A percentile compares a stretch with the other conserved stretches of the same genome.
phyloP scores from a whole-genome alignment of 345 rosid species.

The Populus alba region DNA sequence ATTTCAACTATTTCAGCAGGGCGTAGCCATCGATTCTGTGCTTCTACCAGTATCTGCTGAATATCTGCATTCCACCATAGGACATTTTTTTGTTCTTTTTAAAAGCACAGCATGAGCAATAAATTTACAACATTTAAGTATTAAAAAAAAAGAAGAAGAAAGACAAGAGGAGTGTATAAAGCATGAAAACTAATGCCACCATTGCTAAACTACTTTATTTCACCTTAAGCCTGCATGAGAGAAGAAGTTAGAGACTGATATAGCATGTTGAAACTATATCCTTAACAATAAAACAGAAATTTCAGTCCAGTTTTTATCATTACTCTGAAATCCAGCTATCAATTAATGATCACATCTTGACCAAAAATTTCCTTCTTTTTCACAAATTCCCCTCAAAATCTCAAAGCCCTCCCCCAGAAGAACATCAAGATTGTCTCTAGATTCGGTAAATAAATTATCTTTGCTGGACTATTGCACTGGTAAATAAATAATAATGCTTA shows the following conservation, averaged over 20 bases:
- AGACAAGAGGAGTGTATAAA: not conserved
- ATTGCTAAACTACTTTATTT: not conserved
- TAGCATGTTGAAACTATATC: not conserved
- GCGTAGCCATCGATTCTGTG: constrained; percentile 86
- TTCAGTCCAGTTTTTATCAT: not conserved
- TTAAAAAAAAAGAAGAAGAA: not conserved
- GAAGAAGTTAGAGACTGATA: constrained; percentile 1
- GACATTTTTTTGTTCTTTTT: no score
- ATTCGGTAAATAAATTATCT: not conserved
- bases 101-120: not conserved
- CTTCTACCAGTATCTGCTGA: constrained; percentile 73
- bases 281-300: not conserved
- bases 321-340: not conserved
- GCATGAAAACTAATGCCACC: not conserved
- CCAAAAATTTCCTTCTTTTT: not conserved
- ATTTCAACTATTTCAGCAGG: constrained; percentile 96
- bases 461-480: not conserved
- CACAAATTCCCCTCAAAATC: not conserved
- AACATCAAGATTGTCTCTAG: not conserved
- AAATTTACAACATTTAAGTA: not conserved
- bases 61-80: constrained; percentile 52
- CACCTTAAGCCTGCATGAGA: not conserved
- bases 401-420: not conserved
- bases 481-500: not conserved
- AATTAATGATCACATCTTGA: not conserved